These are phyloP conservation scores for Rhipidocladum racemiflorum DNA, from an alignment of 176 grass and related monocot genomes.

Conservation along the genomic window DNA sequence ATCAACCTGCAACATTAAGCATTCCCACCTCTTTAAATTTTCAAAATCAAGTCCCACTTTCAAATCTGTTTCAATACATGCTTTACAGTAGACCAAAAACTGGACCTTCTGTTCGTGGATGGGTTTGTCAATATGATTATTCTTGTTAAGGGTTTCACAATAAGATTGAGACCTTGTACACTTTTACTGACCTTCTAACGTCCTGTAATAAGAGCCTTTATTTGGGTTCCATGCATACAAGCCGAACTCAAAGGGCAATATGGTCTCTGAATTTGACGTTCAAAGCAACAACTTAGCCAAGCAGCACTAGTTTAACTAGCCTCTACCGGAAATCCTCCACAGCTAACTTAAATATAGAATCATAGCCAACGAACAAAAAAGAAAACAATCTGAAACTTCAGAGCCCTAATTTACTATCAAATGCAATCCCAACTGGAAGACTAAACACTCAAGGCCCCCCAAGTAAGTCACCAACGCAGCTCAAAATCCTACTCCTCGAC, in stretches of 20 bases:
- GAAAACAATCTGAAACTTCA: neutral
- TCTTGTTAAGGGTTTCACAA: neutral
- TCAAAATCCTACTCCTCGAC: neutral
- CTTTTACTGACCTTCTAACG: neutral
- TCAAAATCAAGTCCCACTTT: neutral
- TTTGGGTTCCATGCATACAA: neutral
- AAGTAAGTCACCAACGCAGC: neutral
- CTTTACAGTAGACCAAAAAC: neutral
- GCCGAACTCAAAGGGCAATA: neutral
- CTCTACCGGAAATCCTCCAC: neutral
- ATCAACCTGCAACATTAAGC: neutral
- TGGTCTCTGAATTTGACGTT: neutral
- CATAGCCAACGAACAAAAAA: neutral
- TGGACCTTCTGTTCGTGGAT: neutral
- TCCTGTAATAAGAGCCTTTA: neutral
- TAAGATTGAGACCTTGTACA: neutral
- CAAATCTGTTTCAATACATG: neutral
- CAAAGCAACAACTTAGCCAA: neutral
- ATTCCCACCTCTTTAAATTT: neutral
- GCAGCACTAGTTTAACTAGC: neutral
- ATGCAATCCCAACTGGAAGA: neutral
- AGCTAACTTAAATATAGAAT: neutral
- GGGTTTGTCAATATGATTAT: neutral
- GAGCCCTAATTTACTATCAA: neutral
- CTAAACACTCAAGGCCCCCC: neutral